These are phyloP conservation scores for Geotrichum aggregatum DNA, from an alignment of 1,139 yeast genomes.

Conservation along the genomic window DNA sequence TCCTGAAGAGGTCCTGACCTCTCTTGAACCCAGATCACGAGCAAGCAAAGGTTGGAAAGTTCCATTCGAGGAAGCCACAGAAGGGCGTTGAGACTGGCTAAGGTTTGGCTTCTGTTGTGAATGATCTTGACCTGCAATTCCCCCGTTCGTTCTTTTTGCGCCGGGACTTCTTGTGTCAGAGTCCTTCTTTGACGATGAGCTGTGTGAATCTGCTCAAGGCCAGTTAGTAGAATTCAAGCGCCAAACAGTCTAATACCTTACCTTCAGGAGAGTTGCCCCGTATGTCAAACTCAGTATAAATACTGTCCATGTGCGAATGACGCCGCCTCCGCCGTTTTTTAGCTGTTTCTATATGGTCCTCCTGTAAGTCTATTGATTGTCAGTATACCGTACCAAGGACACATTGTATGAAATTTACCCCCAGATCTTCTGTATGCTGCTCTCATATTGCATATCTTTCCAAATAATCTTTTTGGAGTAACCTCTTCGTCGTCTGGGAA, in stretches of 20 bases:
- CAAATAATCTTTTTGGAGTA: constrained; percentile 21
- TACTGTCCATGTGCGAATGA: constrained; percentile 21
- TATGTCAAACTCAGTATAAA: constrained; percentile 14
- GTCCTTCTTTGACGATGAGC: neutral
- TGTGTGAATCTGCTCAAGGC: neutral
- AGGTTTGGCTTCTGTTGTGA: too few relatives aligned
- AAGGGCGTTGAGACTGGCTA: too few relatives aligned
- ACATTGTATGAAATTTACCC: neutral
- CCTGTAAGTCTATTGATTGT: neutral
- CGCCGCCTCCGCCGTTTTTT: constrained; percentile 19
- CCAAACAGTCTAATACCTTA: neutral
- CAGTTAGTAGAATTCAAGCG: neutral
- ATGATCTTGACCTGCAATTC: too few relatives aligned
- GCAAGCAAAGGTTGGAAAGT: too few relatives aligned
- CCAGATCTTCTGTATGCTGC: constrained; percentile 20
- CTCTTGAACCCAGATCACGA: too few relatives aligned
- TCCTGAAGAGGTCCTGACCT: too few relatives aligned
- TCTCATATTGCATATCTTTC: constrained; percentile 23
- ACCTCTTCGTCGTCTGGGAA: constrained; percentile 21
- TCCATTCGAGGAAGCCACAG: too few relatives aligned
- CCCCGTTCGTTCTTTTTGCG: too few relatives aligned
- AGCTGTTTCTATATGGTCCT: neutral
- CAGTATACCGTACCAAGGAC: neutral
- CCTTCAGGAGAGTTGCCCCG: neutral
- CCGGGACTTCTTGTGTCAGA: too few relatives aligned